Base-by-base conservation (phyloP, 495 filamentous ascomycete species). In the Symbiotaphrina buchneri region DNA sequence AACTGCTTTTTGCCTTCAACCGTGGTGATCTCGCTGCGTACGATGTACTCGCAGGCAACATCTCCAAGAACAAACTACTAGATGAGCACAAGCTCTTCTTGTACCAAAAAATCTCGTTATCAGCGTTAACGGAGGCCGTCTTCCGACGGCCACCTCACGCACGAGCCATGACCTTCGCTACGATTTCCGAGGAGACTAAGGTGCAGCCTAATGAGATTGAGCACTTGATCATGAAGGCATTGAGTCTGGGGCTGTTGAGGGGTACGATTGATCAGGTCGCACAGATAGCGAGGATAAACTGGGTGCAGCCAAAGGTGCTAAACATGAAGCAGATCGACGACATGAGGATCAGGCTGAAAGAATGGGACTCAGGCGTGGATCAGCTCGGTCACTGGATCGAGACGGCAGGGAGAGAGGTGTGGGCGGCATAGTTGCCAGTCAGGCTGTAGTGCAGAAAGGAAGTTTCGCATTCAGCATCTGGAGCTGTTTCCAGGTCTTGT, bases 241-340 rank as follows among this genome's bases (percentile, higher is more conserved):
- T 99, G 42, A 92, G 82, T 41, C 52, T 95, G 43, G 90, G 84
- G 0, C 59, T 99, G 41, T 59, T 99, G 38, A 65, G 71, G 41
- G 87, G 87, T 3, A 85, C 73, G 25, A 99, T 99, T 39, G 87
- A 99, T 53, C 83, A 99, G 58, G 87, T 95, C 18, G 83, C 75
- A 30, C 70, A 82, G 56, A 65, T 95, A 31, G 87, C 87, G 17
- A 65, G 84, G 47, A 93, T 99, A 55, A 80, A 80, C 47, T 99
- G 87, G 87, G 87, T 99, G 24, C 87, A 99, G 61, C 90, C 87
- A 8, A 94, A 94, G 62, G 79, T 93, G 29, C 52, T 97, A 42
- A 87, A 95, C 54, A 79, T 83, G 68, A 71, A 66, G 48, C 90
- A 95, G 63, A 90, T 99, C 41, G 82, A 82, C 46, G 81, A 71